A percentile compares a stretch with the other conserved stretches of the same genome.
phyloP scores from a whole-genome alignment of 805 yeast species.

The Candida qinlingensis region DNA sequence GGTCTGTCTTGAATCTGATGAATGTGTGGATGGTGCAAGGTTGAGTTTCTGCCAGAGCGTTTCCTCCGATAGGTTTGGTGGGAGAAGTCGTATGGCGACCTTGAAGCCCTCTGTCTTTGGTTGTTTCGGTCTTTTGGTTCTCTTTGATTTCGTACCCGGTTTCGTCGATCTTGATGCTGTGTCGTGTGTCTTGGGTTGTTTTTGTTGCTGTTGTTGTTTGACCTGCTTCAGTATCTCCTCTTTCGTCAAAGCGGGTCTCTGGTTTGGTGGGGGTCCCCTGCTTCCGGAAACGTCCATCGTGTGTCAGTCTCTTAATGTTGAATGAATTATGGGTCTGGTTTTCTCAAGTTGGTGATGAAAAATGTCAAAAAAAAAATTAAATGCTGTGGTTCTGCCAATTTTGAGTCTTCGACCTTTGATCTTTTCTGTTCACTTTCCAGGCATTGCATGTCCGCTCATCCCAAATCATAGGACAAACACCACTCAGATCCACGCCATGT shows the following conservation, averaged over 20 bases:
- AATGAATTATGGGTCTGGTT: not conserved
- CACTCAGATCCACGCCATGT: not conserved
- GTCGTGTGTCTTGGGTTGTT: constrained; percentile 1
- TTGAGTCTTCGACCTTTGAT: no score
- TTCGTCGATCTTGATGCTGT: constrained; percentile 17
- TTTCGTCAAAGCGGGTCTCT: not conserved
- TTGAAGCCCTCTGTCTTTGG: constrained; percentile 9
- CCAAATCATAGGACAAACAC: not conserved
- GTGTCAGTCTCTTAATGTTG: not conserved
- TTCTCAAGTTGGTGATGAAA: no score
- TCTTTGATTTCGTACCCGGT: not conserved
- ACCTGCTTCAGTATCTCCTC: constrained; percentile 1
- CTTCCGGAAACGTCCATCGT: constrained; percentile 11
- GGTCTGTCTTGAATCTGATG: not conserved
- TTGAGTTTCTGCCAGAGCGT: constrained; percentile 25
- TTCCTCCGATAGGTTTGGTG: constrained; percentile 32
- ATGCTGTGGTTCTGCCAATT: no score
- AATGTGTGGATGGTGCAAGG: constrained; percentile 3
- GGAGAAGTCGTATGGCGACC: constrained; percentile 36
- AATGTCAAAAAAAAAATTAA: no score
- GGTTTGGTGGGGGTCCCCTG: constrained; percentile 6
- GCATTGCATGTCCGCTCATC: not conserved
- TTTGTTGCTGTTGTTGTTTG: constrained; percentile 3
- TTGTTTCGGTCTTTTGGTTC: not conserved
- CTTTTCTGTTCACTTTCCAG: no score